Percentiles rank a stretch among this genome's conserved stretches.
Conservation (phyloP, 2,329 filamentous ascomycete species). For the Scedosporium boydii region DNA sequence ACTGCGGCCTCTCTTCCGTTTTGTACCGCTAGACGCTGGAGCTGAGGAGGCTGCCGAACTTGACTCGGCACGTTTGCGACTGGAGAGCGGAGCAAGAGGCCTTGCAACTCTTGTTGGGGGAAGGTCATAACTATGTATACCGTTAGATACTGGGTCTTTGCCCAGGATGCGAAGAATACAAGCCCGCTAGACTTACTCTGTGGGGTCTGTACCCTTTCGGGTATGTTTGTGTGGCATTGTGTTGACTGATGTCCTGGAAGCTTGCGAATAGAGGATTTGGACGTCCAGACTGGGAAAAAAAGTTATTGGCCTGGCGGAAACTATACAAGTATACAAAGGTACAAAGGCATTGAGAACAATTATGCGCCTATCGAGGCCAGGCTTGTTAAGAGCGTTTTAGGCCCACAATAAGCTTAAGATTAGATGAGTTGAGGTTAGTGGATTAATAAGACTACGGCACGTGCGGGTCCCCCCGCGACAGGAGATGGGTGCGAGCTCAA, state of each 20-base stretch:
- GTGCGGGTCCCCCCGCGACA: neutral
- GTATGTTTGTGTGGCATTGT: slow-evolving; percentile 85
- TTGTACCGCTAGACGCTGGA: neutral
- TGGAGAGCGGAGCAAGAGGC: slow-evolving; percentile 36
- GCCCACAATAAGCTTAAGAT: neutral
- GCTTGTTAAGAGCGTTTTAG: neutral
- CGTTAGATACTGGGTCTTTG: neutral
- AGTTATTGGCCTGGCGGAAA: too few relatives aligned
- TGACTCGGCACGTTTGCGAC: slow-evolving; percentile 1
- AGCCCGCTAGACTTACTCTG: slow-evolving; percentile 32
- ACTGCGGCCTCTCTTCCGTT: slow-evolving; percentile 11
- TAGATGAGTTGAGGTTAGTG: neutral
- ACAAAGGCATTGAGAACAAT: too few relatives aligned
- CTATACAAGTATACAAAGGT: too few relatives aligned
- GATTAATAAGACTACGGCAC: neutral
- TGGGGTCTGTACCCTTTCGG: slow-evolving; percentile 46
- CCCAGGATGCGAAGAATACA: neutral
- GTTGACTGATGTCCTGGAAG: neutral
- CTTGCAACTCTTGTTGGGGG: slow-evolving; percentile 38
- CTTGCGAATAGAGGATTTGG: too few relatives aligned
- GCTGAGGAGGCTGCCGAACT: neutral
- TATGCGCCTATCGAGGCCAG: too few relatives aligned
- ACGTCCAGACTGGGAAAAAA: too few relatives aligned
- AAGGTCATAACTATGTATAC: slow-evolving; percentile 34
- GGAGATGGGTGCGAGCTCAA: neutral